Evolutionary conservation across 306 rosid species (phyloP).

Genomic region (Glycine soja): DNA sequence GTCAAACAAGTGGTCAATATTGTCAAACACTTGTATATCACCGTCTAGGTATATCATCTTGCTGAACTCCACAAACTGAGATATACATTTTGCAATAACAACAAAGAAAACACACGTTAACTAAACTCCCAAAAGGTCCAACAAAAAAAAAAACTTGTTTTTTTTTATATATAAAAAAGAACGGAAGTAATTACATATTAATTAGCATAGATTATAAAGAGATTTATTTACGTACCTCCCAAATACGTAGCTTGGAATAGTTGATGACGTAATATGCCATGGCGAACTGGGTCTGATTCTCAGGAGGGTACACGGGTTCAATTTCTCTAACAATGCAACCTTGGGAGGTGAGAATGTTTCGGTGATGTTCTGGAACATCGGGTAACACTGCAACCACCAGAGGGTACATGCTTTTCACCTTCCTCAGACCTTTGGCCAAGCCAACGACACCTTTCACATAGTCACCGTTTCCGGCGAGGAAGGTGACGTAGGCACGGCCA

Average conservation of each 20-base stretch:
- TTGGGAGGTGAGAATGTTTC: slow-evolving; percentile 63
- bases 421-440: slow-evolving; percentile 82
- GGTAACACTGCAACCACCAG: slow-evolving; percentile 84
- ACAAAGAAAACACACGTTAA: too few relatives aligned
- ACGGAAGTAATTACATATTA: too few relatives aligned
- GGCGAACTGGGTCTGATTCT: slow-evolving; percentile 81
- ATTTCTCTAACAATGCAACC: slow-evolving; percentile 78
- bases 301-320: slow-evolving; percentile 73
- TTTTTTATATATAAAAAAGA: too few relatives aligned
- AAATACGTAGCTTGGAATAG: slow-evolving; percentile 88
- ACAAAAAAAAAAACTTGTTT: too few relatives aligned
- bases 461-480: slow-evolving; percentile 84
- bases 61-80: slow-evolving; percentile 75
- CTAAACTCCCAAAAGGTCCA: too few relatives aligned
- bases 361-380: slow-evolving; percentile 80
- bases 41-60: slow-evolving; percentile 88
- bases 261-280: slow-evolving; percentile 93
- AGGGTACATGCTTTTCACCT: slow-evolving; percentile 66
- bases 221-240: slow-evolving; percentile 62
- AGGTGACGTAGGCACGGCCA: slow-evolving; percentile 72
- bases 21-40: slow-evolving; percentile 75
- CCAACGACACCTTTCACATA: slow-evolving; percentile 89
- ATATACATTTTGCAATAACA: too few relatives aligned
- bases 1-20: slow-evolving; percentile 78
- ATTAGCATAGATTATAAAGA: too few relatives aligned